These are phyloP conservation scores for Epicoccum nigrum DNA, from an alignment of 2,329 filamentous ascomycete genomes.

Conservation along the genomic window DNA sequence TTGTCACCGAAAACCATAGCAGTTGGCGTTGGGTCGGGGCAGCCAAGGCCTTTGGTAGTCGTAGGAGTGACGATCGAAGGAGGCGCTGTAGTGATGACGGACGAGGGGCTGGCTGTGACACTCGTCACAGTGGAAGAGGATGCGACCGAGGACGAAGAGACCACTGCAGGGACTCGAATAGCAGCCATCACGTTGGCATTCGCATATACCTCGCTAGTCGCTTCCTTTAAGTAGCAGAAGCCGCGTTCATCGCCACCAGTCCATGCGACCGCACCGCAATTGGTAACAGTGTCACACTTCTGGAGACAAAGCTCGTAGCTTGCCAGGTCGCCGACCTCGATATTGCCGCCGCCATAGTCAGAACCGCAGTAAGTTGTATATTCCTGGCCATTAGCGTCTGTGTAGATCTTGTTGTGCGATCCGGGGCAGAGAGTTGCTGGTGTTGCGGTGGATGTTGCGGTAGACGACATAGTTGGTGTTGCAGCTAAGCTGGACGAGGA, in stretches of 20 bases:
- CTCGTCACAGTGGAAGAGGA: neutral
- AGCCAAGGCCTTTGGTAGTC: neutral
- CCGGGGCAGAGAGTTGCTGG: neutral
- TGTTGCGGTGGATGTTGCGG: neutral
- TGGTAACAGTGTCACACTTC: neutral
- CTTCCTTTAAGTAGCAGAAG: slow-evolving; percentile 4
- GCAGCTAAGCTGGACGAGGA: neutral
- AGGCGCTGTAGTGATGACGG: neutral
- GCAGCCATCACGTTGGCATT: neutral
- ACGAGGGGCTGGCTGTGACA: neutral
- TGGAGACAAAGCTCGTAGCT: slow-evolving; percentile 2
- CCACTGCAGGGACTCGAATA: neutral
- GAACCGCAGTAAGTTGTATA: neutral
- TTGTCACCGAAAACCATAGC: neutral
- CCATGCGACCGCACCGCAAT: neutral
- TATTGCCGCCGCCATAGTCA: neutral
- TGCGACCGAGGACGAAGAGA: neutral
- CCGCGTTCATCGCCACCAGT: slow-evolving; percentile 1
- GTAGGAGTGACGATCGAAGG: neutral
- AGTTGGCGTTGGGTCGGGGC: neutral
- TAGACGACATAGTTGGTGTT: too few relatives aligned
- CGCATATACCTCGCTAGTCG: neutral
- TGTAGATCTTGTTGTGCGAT: neutral
- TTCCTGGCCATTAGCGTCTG: neutral
- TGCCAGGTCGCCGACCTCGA: neutral